Base-by-base conservation (phyloP, 164 flowering plant species). In the Aristolochia californica region DNA sequence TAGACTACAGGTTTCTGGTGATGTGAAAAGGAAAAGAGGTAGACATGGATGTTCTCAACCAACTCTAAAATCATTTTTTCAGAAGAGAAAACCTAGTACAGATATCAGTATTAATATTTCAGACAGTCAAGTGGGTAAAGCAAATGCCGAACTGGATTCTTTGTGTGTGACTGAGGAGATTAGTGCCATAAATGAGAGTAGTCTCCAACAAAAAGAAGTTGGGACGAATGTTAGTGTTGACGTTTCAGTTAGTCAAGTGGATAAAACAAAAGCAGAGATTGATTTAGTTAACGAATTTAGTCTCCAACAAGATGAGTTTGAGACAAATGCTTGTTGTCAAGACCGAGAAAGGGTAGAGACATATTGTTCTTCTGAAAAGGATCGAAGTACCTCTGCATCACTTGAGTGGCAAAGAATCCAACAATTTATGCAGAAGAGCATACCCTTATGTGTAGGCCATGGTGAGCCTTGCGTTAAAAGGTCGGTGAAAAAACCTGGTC, bases 361-460 rank as follows among this genome's bases (percentile, higher is more conserved):
- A 27, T 43, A 53, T 38, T 27, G 55, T 48, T 51, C 72, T 56
- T 45, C 68, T 21, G 77, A 61, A 62, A 75, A 73, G 45, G 82
- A 74, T 40, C 80, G 77, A 65, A 76, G 60, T 52, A 62, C 62
- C 61, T 61, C 26, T 62, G 93, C 80, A 60, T 54, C 80, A 62
- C 53, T 56, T 51, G 95, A 94, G 75, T 94, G 99, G 99, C 90
- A 72, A 73, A 79, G 97, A 75, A 90, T 94, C 62, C 93, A 81
- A 56, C 76, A 78, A 55, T 53, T 78, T 53, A 94, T 94, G 99
- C 91, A 84, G 76, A 79, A 66, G 21, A 86, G 93, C 56, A 74
- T 94, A 63, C 99, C 97, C 27, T 77, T 85, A 56, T 94, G 99
- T 79, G 81, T 80, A 68, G 97, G 96, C 53, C 97, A 94, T 59